Evolutionary conservation across 306 rosid genomes (phyloP).

Genomic region (Sindora glabra): DNA sequence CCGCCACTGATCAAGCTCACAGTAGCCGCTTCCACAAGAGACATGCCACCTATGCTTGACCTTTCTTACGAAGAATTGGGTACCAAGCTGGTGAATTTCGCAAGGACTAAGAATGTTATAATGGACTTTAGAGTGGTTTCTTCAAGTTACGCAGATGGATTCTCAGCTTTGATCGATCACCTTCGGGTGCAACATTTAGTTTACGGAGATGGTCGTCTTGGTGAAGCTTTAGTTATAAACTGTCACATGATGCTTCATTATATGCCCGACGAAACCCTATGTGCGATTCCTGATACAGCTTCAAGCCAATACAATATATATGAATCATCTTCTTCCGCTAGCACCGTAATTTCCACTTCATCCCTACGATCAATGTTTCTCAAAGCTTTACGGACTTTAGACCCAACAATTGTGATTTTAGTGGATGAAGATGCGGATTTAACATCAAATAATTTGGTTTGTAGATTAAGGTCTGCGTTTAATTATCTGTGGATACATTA

Average conservation of each 20-base stretch:
- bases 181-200: conserved; percentile 54
- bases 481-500: conserved; percentile 92
- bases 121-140: conserved; percentile 63
- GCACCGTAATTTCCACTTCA: neutral
- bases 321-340: neutral
- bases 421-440: conserved; percentile 87
- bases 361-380: conserved; percentile 59
- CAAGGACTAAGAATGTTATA: conserved; percentile 49
- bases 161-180: conserved; percentile 52
- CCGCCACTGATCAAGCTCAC: conserved; percentile 73
- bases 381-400: conserved; percentile 45
- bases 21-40: conserved; percentile 24
- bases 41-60: conserved; percentile 64
- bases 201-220: neutral
- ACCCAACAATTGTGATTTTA: conserved; percentile 61
- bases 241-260: conserved; percentile 95
- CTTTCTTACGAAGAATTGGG: conserved; percentile 74
- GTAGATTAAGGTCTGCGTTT: conserved; percentile 66
- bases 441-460: conserved; percentile 51
- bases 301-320: conserved; percentile 5
- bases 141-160: conserved; percentile 59
- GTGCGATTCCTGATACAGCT: neutral
- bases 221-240: conserved; percentile 63
- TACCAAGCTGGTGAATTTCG: conserved; percentile 56
- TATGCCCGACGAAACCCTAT: conserved; percentile 63